Evolutionary conservation across 805 yeast species (phyloP), one percentile per base, ranked within the genome.

Genomic region (Yueomyces sp.): DNA sequence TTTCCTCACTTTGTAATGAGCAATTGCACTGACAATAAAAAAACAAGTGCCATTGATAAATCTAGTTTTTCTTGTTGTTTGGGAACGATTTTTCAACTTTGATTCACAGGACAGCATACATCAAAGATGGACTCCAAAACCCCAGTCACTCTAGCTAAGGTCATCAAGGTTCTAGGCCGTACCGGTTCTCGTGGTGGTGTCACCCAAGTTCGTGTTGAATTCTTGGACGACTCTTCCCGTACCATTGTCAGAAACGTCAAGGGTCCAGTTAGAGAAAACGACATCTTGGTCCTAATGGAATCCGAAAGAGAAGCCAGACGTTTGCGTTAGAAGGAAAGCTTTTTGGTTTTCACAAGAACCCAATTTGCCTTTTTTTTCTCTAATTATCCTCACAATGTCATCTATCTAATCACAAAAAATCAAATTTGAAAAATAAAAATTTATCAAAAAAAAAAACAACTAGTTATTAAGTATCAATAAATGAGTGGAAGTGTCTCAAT

Each of bases 171-270:
- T 73, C 81, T 90, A 74, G 97, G 97, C 73, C 90, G 98, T 77
- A 90, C 98, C 83, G 98, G 98, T 72, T 90, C 98, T 71, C 88
- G 97, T 78, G 97, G 97, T 83, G 96, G 96, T 79, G 95, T 85
- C 74, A 85, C 94, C 75, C 95, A 85, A 75, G 95, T 86, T 74
- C 85, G 95, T 73, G 95, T 85, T 67, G 95, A 85, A 74, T 86
- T 85, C 81, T 76, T 85, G 70, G 95, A 86, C 67, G 95, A 86
- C 72, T 76, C 88, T 66, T 76, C 92, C 73, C 84, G 95, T 79
- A 82, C 92, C 67, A 85, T 85, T 64, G 94, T 85, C 78, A 84
- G 95, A 81, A 85, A 85, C 82, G 95, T 85, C 73, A 85, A 85
- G 74, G 95, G 95, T 67, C 94, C 95, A 70, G 95, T 85, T 72